Evolutionary conservation across 2,329 filamentous ascomycete genomes (phyloP).

Genomic region (Hysterium pulicare): DNA sequence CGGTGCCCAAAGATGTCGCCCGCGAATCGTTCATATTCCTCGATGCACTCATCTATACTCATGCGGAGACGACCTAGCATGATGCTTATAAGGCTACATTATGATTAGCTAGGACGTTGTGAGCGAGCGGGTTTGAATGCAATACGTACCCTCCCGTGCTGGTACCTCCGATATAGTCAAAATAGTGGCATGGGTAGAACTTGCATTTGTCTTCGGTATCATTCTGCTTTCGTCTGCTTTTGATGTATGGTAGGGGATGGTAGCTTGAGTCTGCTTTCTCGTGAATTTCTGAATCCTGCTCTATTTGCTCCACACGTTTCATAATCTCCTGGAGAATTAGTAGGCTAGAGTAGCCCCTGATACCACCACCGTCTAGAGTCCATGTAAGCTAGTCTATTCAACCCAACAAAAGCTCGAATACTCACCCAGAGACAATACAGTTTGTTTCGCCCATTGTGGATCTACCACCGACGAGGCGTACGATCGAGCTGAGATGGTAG

Average conservation of each 20-base stretch:
- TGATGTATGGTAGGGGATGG: not conserved
- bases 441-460: not conserved
- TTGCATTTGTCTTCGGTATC: not conserved
- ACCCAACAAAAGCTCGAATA: too few relatives aligned
- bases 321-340: slow-evolving; percentile 13
- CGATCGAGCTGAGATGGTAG: too few relatives aligned
- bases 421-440: not conserved
- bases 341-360: slow-evolving; percentile 15
- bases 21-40: slow-evolving; percentile 20
- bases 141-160: slow-evolving; percentile 12
- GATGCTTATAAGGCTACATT: slow-evolving; percentile 33
- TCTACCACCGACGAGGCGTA: not conserved
- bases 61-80: slow-evolving; percentile 39
- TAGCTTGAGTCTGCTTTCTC: not conserved
- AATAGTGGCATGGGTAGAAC: slow-evolving; percentile 13
- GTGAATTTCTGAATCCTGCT: not conserved
- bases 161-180: slow-evolving; percentile 16
- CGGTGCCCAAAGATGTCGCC: slow-evolving; percentile 6
- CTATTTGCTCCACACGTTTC: slow-evolving; percentile 1
- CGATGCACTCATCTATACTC: slow-evolving; percentile 31
- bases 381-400: too few relatives aligned
- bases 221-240: not conserved
- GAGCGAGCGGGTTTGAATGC: not conserved
- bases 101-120: not conserved
- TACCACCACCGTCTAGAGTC: slow-evolving; percentile 15